Base-by-base conservation (phyloP, 2,329 filamentous ascomycete genomes). In the Tolypocladium cylindrosporum region DNA sequence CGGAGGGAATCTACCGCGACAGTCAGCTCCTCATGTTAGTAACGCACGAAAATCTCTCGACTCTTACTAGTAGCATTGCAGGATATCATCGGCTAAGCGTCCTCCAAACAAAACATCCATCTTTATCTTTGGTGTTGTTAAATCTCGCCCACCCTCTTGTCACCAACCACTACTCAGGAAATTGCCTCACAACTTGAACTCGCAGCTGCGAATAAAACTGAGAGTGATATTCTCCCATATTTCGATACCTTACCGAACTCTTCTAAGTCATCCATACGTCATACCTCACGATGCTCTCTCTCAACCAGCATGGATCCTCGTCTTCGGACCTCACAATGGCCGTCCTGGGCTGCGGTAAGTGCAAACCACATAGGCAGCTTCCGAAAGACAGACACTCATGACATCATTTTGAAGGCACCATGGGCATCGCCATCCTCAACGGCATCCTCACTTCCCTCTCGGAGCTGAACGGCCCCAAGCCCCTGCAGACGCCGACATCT, bases 371-470 rank as follows among this genome's bases (percentile, higher is more conserved):
- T 4, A 34, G 31, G 3, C 4, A 36, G 16, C 19, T 37, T 8
- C 39, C 11, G 39, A 27, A 13, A 6, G 21, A 4, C 3, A 21
- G 14, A 24, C 21, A 16, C 27, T 42, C 36, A 37, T 42, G 19
- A 5, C 39, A 19, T 8, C 7, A 4, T 31, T 24, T 50, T 42
- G 56, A 65, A 91, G 88, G 90, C 63, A 92, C 86, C 56, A 89
- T 96, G 84, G 91, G 91, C 59, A 89, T 90, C 60, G 90, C 90
- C 59, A 92, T 96, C 64, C 82, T 95, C 58, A 86, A 83, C 57
- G 91, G 90, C 62, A 87, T 96, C 68, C 82, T 95, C 64, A 78
- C 83, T 60, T 89, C 88, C 13, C 80, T 94, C 51, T 75, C 77
- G 43, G 79, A 75, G 63, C 74, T 79, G 69, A 77, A 77, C 57